These are phyloP conservation scores for Eremochloa ophiuroides DNA, from an alignment of 176 grass and related monocot species.

Conservation along the genomic window DNA sequence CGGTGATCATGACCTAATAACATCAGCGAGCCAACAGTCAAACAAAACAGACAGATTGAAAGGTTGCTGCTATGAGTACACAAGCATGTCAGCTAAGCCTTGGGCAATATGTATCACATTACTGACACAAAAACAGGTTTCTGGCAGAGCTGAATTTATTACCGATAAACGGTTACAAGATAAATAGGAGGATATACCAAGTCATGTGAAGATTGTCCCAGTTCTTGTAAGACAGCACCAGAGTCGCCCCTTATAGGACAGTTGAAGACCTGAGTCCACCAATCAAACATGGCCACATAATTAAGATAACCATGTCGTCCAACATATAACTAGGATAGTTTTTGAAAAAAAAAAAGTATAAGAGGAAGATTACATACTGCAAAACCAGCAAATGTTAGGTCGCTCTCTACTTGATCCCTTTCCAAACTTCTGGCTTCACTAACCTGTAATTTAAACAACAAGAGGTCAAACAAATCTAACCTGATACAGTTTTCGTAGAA, in stretches of 20 bases:
- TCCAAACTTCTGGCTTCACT: slow-evolving; percentile 95
- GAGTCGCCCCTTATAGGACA: slow-evolving; percentile 96
- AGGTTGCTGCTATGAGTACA: background rate
- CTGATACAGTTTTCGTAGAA: slow-evolving; percentile 5
- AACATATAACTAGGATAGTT: background rate
- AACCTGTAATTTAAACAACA: slow-evolving; percentile 60
- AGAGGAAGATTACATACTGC: slow-evolving; percentile 45
- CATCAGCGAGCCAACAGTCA: slow-evolving; percentile 24
- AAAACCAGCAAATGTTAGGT: slow-evolving; percentile 93
- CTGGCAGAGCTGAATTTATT: background rate
- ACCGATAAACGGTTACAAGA: background rate
- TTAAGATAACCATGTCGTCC: background rate
- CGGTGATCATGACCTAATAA: slow-evolving; percentile 96
- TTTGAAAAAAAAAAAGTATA: background rate
- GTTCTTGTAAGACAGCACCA: slow-evolving; percentile 65
- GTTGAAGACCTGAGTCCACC: slow-evolving; percentile 74
- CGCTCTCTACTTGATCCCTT: slow-evolving; percentile 80
- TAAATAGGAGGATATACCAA: slow-evolving; percentile 54
- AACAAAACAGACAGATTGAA: slow-evolving; percentile 9
- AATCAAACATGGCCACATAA: slow-evolving; percentile 3
- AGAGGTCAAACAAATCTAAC: slow-evolving; percentile 6
- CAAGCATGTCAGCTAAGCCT: background rate
- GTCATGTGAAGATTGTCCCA: slow-evolving; percentile 93
- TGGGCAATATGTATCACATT: background rate
- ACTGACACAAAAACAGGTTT: background rate